These are phyloP conservation scores for Thalassiosira mediterranea DNA, from an alignment of 352 stramenopile genomes.

Conservation along the genomic window DNA sequence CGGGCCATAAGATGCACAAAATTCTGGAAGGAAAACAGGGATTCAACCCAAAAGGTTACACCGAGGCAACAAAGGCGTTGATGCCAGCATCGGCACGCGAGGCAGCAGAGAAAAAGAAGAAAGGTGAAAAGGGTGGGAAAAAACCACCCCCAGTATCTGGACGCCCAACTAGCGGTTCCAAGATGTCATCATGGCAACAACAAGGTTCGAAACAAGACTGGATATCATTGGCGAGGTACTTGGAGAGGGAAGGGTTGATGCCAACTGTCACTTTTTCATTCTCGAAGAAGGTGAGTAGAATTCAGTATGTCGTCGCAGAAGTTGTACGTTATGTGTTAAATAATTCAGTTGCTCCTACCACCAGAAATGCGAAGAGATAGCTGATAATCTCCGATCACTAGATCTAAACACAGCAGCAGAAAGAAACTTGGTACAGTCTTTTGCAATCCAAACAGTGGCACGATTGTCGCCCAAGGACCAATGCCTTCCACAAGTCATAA, in stretches of 20 bases:
- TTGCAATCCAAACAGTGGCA: conserved; percentile 74
- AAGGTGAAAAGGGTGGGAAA: conserved; percentile 31
- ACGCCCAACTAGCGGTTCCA: conserved; percentile 44
- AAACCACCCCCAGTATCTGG: conserved; percentile 83
- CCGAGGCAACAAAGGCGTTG: conserved; percentile 81
- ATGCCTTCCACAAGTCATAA: conserved; percentile 86
- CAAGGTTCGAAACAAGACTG: conserved; percentile 79
- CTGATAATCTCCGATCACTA: conserved; percentile 81
- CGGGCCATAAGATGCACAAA: conserved; percentile 92
- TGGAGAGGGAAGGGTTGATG: conserved; percentile 93
- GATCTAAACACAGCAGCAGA: conserved; percentile 85
- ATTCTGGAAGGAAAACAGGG: conserved; percentile 79
- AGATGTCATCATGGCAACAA: conserved; percentile 72
- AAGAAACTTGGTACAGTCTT: conserved; percentile 68
- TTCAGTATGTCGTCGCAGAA: too few species aligned
- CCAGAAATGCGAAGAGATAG: conserved; percentile 90
- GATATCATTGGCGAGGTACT: conserved; percentile 92
- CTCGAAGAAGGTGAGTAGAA: too few species aligned
- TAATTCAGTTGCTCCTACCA: too few species aligned
- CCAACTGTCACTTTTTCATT: conserved; percentile 95
- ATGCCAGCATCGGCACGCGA: conserved; percentile 85
- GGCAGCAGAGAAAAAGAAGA: conserved; percentile 88
- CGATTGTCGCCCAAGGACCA: conserved; percentile 85
- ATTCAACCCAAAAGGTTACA: conserved; percentile 74
- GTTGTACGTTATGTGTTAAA: too few species aligned